Evolutionary conservation across 2,329 filamentous ascomycete genomes (phyloP).

Genomic region (Pseudogymnoascus sp.): DNA sequence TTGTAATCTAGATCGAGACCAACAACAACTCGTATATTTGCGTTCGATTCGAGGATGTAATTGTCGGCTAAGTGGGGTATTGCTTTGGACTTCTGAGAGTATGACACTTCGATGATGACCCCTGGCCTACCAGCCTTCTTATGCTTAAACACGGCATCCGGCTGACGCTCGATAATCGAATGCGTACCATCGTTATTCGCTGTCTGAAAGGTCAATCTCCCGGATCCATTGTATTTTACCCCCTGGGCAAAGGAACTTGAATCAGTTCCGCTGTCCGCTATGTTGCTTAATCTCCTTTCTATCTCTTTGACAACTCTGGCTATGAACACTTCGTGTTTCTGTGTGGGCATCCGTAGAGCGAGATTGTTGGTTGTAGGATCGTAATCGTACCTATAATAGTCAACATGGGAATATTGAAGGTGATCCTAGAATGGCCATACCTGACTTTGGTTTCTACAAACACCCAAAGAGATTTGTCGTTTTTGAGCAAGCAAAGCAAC

Average conservation of each 20-base stretch:
- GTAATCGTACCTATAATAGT: constrained; percentile 19
- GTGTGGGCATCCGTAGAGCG: constrained; percentile 19
- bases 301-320: constrained; percentile 13
- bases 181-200: background rate
- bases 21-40: constrained; percentile 26
- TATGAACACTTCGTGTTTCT: constrained; percentile 18
- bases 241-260: constrained; percentile 13
- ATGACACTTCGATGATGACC: constrained; percentile 28
- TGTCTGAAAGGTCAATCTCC: background rate
- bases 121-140: constrained; percentile 17
- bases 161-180: constrained; percentile 14
- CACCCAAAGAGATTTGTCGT: constrained; percentile 15
- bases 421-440: constrained; percentile 9
- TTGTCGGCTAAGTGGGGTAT: constrained; percentile 26
- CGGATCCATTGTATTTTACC: background rate
- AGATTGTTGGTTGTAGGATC: constrained; percentile 15
- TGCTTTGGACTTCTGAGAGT: constrained; percentile 26
- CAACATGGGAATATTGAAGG: too few relatives aligned
- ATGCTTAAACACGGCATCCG: constrained; percentile 23
- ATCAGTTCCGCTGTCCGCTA: constrained; percentile 11
- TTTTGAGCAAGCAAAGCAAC: constrained; percentile 12
- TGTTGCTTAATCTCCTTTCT: constrained; percentile 14
- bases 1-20: constrained; percentile 29
- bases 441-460: constrained; percentile 18
- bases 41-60: constrained; percentile 26